Conservation (phyloP, 2,329 filamentous ascomycete species). For the Aspergillus ruber region DNA sequence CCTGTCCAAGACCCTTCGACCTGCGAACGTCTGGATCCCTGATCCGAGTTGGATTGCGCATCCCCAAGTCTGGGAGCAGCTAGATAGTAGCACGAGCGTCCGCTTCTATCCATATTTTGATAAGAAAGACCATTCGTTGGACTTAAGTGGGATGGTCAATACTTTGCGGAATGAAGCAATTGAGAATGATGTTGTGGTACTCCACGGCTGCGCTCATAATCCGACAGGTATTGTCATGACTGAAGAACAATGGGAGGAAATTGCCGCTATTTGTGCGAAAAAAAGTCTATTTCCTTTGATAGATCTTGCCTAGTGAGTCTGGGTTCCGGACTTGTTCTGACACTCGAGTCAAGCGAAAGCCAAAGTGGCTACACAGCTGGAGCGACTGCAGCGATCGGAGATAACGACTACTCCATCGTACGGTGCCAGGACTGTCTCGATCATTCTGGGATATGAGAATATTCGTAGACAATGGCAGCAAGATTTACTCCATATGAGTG, state of each 20-base stretch:
- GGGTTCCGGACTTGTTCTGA: too few species aligned
- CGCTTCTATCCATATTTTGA: constrained; percentile 80
- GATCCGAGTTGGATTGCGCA: constrained; percentile 91
- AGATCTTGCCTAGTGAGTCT: constrained; percentile 17
- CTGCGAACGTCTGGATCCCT: constrained; percentile 70
- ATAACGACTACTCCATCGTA: not conserved
- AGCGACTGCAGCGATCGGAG: not conserved
- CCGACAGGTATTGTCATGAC: constrained; percentile 86
- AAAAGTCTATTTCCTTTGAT: constrained; percentile 79
- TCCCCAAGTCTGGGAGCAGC: constrained; percentile 83
- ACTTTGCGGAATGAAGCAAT: constrained; percentile 41
- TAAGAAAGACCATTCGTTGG: constrained; percentile 33
- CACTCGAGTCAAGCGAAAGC: not conserved
- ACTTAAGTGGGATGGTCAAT: constrained; percentile 5
- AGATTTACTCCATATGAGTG: not conserved
- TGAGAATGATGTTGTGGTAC: constrained; percentile 33
- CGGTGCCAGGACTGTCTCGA: not conserved
- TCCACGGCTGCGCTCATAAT: constrained; percentile 85
- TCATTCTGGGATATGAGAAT: not conserved
- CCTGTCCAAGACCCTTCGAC: constrained; percentile 69
- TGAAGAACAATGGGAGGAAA: constrained; percentile 75
- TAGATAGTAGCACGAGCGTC: constrained; percentile 54
- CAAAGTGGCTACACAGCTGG: not conserved
- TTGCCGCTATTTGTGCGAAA: constrained; percentile 44
- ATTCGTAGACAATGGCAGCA: not conserved